Percentiles rank a stretch among this genome's conserved stretches.
phyloP scores from a whole-genome alignment of 768 basidiomycete species.

The Suillus subluteus region DNA sequence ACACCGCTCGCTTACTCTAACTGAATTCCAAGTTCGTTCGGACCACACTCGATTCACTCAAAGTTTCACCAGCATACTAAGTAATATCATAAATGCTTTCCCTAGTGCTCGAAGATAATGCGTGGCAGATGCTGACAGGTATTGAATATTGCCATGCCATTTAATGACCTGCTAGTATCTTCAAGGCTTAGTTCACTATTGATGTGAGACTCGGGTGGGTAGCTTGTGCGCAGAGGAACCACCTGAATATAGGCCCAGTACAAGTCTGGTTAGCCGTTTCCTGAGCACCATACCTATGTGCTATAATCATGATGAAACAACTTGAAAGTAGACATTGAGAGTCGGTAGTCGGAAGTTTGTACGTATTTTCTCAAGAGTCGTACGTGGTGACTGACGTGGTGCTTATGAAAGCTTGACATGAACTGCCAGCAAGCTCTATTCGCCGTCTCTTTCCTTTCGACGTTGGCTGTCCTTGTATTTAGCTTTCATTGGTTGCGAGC shows the following conservation, averaged over 20 bases:
- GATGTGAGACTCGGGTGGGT: neutral
- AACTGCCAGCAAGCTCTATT: slow-evolving; percentile 62
- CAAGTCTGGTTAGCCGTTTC: neutral
- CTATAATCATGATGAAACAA: neutral
- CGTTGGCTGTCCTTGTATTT: slow-evolving; percentile 51
- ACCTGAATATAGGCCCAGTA: neutral
- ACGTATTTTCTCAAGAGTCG: neutral
- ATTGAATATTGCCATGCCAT: neutral
- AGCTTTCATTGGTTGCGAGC: slow-evolving; percentile 44
- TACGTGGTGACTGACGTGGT: neutral
- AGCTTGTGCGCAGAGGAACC: neutral
- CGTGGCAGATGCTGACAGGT: neutral
- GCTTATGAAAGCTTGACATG: slow-evolving; percentile 15
- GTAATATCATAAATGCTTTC: neutral
- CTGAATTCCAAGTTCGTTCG: neutral
- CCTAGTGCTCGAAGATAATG: neutral
- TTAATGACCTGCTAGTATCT: too few species aligned
- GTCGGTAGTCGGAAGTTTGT: neutral
- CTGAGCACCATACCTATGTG: neutral
- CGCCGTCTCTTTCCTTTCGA: slow-evolving; percentile 51
- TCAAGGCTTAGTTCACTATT: too few species aligned
- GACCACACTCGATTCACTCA: neutral
- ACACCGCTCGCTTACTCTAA: neutral
- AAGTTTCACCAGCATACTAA: neutral
- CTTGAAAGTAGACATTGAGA: neutral